Conservation (phyloP, 2,329 filamentous ascomycete species). For the Colletotrichum kahawae region DNA sequence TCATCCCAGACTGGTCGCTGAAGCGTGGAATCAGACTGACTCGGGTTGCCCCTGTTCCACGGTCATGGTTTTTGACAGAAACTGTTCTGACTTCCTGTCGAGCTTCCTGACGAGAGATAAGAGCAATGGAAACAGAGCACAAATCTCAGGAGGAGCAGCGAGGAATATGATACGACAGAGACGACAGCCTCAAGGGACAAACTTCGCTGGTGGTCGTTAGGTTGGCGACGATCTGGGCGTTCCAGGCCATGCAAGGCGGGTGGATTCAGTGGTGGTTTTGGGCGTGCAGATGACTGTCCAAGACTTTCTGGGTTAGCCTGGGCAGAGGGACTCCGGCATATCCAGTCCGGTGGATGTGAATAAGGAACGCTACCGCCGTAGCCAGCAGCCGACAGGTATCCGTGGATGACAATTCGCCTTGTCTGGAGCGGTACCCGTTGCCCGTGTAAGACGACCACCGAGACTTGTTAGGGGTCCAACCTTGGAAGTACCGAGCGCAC, state of each 20-base stretch:
- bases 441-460: not conserved
- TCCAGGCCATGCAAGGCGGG: not conserved
- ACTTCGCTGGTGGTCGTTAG: not conserved
- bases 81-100: not conserved
- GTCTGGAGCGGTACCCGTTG: not conserved
- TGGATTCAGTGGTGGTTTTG: not conserved
- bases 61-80: not conserved
- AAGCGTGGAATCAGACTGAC: constrained; percentile 5
- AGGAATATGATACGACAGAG: not conserved
- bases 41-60: constrained; percentile 5
- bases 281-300: not conserved
- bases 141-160: not conserved
- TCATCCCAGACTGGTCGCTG: not conserved
- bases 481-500: not conserved
- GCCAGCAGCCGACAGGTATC: not conserved
- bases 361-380: not conserved
- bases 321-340: not conserved
- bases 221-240: constrained; percentile 2
- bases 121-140: not conserved
- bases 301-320: not conserved
- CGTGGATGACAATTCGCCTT: not conserved
- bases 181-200: not conserved
- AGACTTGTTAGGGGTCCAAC: not conserved
- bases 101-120: not conserved
- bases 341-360: not conserved